Percentiles rank a stretch among this genome's conserved stretches.
Evolutionary conservation across 148 eudicot species (phyloP).

Genomic region (Persicaria tinctoria): DNA sequence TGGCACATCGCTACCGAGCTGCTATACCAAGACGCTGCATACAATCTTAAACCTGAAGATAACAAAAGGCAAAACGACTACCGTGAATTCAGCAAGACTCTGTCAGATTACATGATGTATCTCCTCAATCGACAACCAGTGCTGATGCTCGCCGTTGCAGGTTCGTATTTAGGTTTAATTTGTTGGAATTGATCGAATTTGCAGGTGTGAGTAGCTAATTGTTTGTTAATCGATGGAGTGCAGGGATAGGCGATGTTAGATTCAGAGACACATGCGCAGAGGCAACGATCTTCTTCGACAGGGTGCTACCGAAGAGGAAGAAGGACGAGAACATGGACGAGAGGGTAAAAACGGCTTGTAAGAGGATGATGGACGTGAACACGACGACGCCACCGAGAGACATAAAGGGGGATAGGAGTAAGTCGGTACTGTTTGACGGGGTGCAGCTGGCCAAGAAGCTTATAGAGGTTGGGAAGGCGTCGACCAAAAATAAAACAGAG

Average conservation of each 20-base stretch:
- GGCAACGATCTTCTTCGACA: constrained; percentile 5
- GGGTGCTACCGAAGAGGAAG: neutral
- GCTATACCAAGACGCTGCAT: neutral
- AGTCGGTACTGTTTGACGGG: constrained; percentile 8
- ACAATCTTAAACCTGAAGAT: no score
- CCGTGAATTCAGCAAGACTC: neutral
- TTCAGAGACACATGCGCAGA: constrained; percentile 3
- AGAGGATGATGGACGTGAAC: constrained; percentile 1
- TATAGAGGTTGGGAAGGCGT: neutral
- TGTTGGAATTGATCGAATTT: neutral
- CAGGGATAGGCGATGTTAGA: constrained; percentile 1
- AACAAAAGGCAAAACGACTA: neutral
- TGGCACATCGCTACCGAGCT: constrained; percentile 65
- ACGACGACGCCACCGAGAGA: neutral
- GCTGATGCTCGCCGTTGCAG: constrained; percentile 8
- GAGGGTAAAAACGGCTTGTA: neutral
- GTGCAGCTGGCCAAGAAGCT: constrained; percentile 8
- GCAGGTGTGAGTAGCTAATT: neutral
- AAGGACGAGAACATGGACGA: neutral
- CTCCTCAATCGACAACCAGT: neutral
- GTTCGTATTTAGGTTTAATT: neutral
- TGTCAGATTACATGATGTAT: constrained; percentile 10
- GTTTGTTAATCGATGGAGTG: neutral
- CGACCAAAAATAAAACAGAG: neutral
- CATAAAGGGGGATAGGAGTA: constrained; percentile 9